These are phyloP conservation scores for Dysphania ambrosioides DNA, from an alignment of 148 eudicot genomes.

Conservation along the genomic window DNA sequence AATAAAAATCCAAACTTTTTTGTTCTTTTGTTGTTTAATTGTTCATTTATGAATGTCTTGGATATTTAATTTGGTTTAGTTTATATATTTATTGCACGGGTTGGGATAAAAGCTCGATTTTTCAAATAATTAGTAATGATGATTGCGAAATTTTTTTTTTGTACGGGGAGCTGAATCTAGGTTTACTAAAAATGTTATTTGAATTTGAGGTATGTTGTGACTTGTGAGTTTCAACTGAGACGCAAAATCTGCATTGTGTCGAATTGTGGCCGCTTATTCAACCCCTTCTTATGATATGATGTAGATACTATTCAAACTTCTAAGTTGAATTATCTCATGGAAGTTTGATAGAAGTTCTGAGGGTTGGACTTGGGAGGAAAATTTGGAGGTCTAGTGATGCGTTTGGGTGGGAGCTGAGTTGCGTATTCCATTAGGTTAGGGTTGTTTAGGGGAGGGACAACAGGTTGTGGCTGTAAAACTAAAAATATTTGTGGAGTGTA, in stretches of 20 bases:
- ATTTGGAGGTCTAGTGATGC: neutral
- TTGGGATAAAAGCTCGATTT: neutral
- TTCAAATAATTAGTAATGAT: no score
- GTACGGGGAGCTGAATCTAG: neutral
- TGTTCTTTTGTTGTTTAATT: neutral
- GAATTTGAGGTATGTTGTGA: neutral
- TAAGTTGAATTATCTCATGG: neutral
- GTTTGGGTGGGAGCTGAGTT: neutral
- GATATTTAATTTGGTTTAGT: neutral
- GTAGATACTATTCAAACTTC: neutral
- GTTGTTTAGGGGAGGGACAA: neutral
- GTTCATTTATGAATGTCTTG: neutral
- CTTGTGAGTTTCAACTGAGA: neutral
- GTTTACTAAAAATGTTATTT: neutral
- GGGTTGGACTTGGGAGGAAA: neutral
- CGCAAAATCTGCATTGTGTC: neutral
- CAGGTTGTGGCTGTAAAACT: neutral
- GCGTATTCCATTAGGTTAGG: neutral
- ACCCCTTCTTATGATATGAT: neutral
- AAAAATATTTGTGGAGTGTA: neutral
- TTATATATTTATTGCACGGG: neutral
- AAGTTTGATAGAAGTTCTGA: neutral
- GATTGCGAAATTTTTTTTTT: no score
- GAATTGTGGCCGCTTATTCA: neutral
- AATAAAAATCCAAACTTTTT: neutral